These are phyloP conservation scores for Macrocystidia cucumis DNA, from an alignment of 1,284 basidiomycete species.

Conservation along the genomic window DNA sequence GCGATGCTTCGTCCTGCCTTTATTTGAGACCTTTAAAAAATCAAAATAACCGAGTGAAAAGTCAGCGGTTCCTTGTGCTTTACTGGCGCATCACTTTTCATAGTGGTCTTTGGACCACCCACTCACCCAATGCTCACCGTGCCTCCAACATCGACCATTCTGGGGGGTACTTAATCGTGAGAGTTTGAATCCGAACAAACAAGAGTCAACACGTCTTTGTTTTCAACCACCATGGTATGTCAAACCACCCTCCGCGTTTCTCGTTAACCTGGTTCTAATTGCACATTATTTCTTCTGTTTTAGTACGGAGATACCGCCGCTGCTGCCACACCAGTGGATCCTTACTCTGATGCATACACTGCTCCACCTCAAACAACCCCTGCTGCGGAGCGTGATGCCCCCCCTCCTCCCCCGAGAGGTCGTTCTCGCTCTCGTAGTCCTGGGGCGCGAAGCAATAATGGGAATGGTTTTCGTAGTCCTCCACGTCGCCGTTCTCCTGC, in stretches of 20 bases:
- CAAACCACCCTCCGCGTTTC: constrained; percentile 4
- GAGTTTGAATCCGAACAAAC: constrained; percentile 26
- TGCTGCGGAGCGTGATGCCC: constrained; percentile 40
- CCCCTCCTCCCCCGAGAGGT: constrained; percentile 54
- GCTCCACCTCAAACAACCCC: constrained; percentile 45
- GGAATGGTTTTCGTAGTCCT: constrained; percentile 56
- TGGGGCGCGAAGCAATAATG: constrained; percentile 43
- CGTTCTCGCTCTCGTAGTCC: constrained; percentile 72
- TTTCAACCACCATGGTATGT: constrained; percentile 64
- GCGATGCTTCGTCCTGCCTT: constrained; percentile 4
- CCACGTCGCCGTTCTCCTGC: constrained; percentile 44
- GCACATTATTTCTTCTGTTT: constrained; percentile 8
- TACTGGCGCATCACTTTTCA: too few species aligned
- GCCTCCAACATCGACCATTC: too few species aligned
- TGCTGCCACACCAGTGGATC: constrained; percentile 53
- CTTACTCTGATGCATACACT: constrained; percentile 76
- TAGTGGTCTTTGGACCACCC: too few species aligned
- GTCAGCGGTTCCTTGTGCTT: too few species aligned
- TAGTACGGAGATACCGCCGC: constrained; percentile 59
- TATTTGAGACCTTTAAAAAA: too few species aligned
- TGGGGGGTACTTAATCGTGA: too few species aligned
- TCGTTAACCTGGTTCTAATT: too few species aligned
- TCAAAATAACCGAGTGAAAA: too few species aligned
- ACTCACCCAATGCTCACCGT: too few species aligned
- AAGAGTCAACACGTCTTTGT: constrained; percentile 32